A percentile compares a stretch with the other conserved stretches of the same genome.
Evolutionary conservation across 2,329 filamentous ascomycete genomes (phyloP).

Genomic region (Lomentospora prolificans): DNA sequence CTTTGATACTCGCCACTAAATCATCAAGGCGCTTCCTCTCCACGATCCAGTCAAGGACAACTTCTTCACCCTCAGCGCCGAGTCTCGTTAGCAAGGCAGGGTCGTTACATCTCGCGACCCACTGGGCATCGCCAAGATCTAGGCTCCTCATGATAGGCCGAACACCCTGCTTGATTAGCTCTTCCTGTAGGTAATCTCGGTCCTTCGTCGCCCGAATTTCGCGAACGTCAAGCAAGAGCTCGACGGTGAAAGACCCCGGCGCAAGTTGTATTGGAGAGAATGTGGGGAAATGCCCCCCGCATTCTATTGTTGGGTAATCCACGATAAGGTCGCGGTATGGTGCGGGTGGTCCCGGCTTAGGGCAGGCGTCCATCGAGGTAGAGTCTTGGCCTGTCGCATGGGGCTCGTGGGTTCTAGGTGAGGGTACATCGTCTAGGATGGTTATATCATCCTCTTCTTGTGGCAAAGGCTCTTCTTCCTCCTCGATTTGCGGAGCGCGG

Average conservation of each 20-base stretch:
- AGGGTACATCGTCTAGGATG: neutral
- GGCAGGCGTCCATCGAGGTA: neutral
- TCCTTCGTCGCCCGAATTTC: conserved; percentile 66
- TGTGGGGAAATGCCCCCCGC: conserved; percentile 25
- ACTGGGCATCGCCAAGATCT: conserved; percentile 66
- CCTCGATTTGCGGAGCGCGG: neutral
- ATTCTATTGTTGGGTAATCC: neutral
- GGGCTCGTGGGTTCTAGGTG: neutral
- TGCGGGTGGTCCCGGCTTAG: neutral
- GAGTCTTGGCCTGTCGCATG: neutral
- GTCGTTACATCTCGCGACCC: conserved; percentile 66
- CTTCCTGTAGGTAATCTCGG: conserved; percentile 66
- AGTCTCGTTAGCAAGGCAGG: conserved; percentile 41
- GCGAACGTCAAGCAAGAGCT: conserved; percentile 64
- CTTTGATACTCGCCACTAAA: conserved; percentile 69
- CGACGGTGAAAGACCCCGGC: conserved; percentile 59
- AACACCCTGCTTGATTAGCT: conserved; percentile 57
- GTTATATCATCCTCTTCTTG: neutral
- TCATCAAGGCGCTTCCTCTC: conserved; percentile 76
- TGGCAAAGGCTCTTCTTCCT: neutral
- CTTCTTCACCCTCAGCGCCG: conserved; percentile 55
- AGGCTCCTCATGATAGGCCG: conserved; percentile 57
- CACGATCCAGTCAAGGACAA: conserved; percentile 71
- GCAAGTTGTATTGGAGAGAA: conserved; percentile 53
- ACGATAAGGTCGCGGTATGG: conserved; percentile 3